Conservation (phyloP, 116 monocot genomes). For the Posidonia oceanica region DNA sequence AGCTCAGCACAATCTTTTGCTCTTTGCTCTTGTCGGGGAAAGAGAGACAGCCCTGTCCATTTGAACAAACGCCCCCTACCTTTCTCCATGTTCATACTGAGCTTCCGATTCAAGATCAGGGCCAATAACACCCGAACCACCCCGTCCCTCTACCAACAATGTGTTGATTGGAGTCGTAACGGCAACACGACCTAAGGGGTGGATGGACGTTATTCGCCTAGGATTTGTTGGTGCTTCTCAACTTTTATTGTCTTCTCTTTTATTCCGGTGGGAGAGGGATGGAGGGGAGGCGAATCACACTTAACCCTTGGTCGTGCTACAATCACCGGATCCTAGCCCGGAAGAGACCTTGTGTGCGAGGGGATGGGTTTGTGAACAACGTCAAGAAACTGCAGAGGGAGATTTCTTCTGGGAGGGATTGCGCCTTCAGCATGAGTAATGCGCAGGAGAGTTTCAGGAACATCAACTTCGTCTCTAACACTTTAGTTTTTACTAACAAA, state of each 20-base stretch:
- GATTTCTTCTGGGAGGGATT: constrained; percentile 41
- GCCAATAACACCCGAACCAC: background rate
- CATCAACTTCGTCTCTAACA: too few relatives aligned
- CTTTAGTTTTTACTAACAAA: too few relatives aligned
- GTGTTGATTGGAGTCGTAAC: background rate
- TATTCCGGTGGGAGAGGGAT: background rate
- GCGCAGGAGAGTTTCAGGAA: too few relatives aligned
- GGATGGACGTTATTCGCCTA: background rate
- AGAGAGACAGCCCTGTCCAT: background rate
- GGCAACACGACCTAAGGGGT: background rate
- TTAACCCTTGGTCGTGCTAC: constrained; percentile 52
- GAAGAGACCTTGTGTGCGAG: constrained; percentile 31
- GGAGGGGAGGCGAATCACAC: constrained; percentile 40
- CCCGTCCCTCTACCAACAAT: background rate
- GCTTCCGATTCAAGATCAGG: too few relatives aligned
- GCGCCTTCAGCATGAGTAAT: constrained; percentile 19
- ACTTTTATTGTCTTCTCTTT: background rate
- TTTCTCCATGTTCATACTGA: too few relatives aligned
- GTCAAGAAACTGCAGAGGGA: constrained; percentile 59
- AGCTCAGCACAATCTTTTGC: too few relatives aligned
- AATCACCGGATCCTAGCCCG: constrained; percentile 38
- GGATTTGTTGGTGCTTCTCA: background rate
- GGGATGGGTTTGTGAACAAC: constrained; percentile 42
- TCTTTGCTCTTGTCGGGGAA: too few relatives aligned
- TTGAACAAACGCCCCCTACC: too few relatives aligned